These are phyloP conservation scores for Gelatoporia subvermispora DNA, from an alignment of 768 basidiomycete species.

Conservation along the genomic window DNA sequence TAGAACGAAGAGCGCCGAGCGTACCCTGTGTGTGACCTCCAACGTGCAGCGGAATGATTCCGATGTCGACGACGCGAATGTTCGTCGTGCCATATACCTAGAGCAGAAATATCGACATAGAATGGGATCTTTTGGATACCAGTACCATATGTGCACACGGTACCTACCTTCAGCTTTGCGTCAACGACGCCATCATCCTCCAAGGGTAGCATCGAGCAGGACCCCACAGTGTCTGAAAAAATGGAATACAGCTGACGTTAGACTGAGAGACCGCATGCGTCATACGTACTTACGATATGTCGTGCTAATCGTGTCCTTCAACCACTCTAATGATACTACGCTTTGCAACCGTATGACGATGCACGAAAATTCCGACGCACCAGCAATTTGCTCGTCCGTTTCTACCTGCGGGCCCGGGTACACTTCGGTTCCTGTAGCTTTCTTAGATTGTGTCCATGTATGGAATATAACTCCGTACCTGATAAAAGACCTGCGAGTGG, in stretches of 20 bases:
- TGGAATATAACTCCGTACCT: not conserved
- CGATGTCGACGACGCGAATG: slow-evolving; percentile 29
- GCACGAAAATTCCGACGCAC: not conserved
- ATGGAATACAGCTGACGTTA: not conserved
- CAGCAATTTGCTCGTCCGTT: slow-evolving; percentile 24
- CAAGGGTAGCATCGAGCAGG: slow-evolving; percentile 6
- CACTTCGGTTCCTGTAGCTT: slow-evolving; percentile 15
- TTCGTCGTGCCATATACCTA: slow-evolving; percentile 7
- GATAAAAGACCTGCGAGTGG: slow-evolving; percentile 15
- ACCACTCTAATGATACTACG: not conserved
- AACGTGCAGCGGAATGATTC: slow-evolving; percentile 36
- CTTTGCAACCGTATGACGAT: no score
- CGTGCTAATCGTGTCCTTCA: not conserved
- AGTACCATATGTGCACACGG: no score
- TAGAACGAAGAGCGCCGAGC: no score
- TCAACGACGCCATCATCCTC: slow-evolving; percentile 11
- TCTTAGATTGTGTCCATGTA: no score
- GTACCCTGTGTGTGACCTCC: slow-evolving; percentile 31
- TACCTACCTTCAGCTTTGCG: slow-evolving; percentile 3
- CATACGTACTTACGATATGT: not conserved
- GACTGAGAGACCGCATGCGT: no score
- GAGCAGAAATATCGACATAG: not conserved
- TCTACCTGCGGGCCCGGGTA: slow-evolving; percentile 24
- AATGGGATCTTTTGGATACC: no score
- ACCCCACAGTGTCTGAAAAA: not conserved